Conservation (phyloP, 140 eudicot species). For the Bidens hawaiensis region DNA sequence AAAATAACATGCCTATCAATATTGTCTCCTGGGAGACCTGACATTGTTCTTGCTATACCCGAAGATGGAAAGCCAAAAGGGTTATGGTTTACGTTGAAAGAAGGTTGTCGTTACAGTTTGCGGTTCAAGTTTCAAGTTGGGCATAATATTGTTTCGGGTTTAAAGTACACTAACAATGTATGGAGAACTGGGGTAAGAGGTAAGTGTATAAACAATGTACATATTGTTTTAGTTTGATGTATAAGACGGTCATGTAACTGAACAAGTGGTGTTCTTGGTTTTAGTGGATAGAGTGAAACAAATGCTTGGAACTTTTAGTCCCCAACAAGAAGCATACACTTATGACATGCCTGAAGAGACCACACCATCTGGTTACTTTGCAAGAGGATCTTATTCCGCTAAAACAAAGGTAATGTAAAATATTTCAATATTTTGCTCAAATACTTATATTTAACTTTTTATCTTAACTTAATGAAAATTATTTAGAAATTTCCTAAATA, state of each 20-base stretch:
- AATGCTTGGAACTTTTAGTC: slow-evolving; percentile 71
- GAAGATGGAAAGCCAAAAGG: slow-evolving; percentile 62
- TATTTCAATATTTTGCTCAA: not conserved
- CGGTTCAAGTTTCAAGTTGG: slow-evolving; percentile 46
- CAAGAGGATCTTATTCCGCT: slow-evolving; percentile 56
- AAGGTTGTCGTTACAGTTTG: slow-evolving; percentile 47
- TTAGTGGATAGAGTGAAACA: slow-evolving; percentile 44
- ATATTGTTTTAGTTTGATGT: too few relatives aligned
- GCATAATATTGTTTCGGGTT: slow-evolving; percentile 54
- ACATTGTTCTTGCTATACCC: slow-evolving; percentile 52
- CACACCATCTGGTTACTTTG: slow-evolving; percentile 63
- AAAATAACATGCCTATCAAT: slow-evolving; percentile 50
- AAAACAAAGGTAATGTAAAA: slow-evolving; percentile 41
- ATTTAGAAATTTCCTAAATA: too few relatives aligned
- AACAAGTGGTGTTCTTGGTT: not conserved
- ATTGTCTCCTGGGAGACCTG: slow-evolving; percentile 50
- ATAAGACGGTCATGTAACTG: too few relatives aligned
- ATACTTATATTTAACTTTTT: not conserved
- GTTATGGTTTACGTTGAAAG: slow-evolving; percentile 61
- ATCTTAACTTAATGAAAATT: not conserved
- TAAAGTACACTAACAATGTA: slow-evolving; percentile 59
- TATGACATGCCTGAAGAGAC: slow-evolving; percentile 53
- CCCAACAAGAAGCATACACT: slow-evolving; percentile 46
- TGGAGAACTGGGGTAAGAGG: slow-evolving; percentile 73
- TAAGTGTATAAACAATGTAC: not conserved